Conservation (phyloP, 2,329 filamentous ascomycete species). For the Alternaria gansuensis region DNA sequence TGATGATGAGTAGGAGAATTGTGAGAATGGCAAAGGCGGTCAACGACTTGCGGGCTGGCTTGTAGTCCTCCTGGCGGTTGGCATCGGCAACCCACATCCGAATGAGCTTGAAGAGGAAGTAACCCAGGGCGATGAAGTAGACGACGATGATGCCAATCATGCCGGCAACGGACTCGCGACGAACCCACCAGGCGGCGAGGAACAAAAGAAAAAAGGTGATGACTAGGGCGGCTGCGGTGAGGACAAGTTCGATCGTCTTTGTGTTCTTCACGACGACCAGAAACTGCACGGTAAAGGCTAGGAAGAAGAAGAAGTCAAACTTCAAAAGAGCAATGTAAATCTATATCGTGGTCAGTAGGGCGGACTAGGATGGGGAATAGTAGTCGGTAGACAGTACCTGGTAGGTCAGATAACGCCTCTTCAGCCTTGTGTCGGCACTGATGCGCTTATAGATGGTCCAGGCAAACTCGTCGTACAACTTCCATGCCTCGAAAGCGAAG, state of each 20-base stretch:
- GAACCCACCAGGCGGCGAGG: conserved; percentile 83
- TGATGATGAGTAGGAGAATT: conserved; percentile 85
- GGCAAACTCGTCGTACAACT: conserved; percentile 96
- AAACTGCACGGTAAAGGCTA: conserved; percentile 98
- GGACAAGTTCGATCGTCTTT: conserved; percentile 76
- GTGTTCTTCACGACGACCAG: conserved; percentile 82
- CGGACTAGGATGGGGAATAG: not conserved
- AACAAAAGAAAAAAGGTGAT: conserved; percentile 90
- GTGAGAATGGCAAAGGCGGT: conserved; percentile 96
- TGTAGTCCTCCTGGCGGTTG: conserved; percentile 65
- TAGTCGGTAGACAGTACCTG: conserved; percentile 70
- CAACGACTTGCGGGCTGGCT: conserved; percentile 81
- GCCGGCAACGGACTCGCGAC: conserved; percentile 80
- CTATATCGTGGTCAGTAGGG: conserved; percentile 59
- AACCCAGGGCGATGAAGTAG: conserved; percentile 87
- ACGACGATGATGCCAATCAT: conserved; percentile 81
- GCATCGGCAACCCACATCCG: conserved; percentile 81
- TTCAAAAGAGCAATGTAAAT: conserved; percentile 98
- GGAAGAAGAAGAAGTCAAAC: conserved; percentile 99
- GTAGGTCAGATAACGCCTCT: conserved; percentile 93
- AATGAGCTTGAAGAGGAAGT: conserved; percentile 98
- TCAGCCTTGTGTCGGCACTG: conserved; percentile 95
- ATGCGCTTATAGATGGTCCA: conserved; percentile 99
- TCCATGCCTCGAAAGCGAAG: conserved; percentile 85
- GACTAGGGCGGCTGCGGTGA: conserved; percentile 89